Base-by-base conservation (phyloP, 2,329 filamentous ascomycete species). In the Bisporella sp. region DNA sequence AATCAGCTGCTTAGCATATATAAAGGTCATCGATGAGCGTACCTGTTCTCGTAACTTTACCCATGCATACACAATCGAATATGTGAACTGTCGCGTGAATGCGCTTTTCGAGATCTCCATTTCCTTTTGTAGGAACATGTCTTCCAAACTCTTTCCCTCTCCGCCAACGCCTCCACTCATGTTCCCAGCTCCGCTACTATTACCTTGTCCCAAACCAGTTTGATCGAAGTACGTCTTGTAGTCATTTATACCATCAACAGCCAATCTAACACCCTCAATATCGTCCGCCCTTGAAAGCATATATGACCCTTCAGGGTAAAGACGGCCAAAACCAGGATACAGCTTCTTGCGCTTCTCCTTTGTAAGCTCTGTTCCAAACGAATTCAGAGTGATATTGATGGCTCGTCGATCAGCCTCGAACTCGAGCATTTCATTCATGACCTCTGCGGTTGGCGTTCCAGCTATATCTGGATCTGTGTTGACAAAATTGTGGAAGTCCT, bases 321-420 rank as follows among this genome's bases (percentile, higher is more conserved):
- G 77, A 63, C 84, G 85, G 49, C 93, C 93, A 59, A 99, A 95
- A 67, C 73, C 85, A 31, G 93, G 95, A 69, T 99, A 99, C 44
- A 99, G 78, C 78, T 96, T 99, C 74, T 88, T 95, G 62, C 93
- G 85, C 67, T 97, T 93, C 41, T 81, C 79, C 79, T 99, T 99
- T 62, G 84, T 86, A 46, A 99, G 78, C 69, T 99, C 93, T 6
- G 95, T 99, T 56, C 93, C 93, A 63, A 99, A 97, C 0, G 91
- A 96, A 76, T 99, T 99, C 62, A 99, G 81, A 1, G 93, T 99
- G 69, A 99, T 99, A 73, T 99, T 99, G 76, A 99, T 99, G 62
- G 91, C 89, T 67, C 93, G 82, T 59, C 93, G 82, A 67, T 99
- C 93, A 29, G 95, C 93, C 74, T 99, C 93, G 62, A 99, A 99